A percentile compares a stretch with the other conserved stretches of the same genome.
Evolutionary conservation across 495 filamentous ascomycete species (phyloP).

Genomic region (Penicillium flavigenum): DNA sequence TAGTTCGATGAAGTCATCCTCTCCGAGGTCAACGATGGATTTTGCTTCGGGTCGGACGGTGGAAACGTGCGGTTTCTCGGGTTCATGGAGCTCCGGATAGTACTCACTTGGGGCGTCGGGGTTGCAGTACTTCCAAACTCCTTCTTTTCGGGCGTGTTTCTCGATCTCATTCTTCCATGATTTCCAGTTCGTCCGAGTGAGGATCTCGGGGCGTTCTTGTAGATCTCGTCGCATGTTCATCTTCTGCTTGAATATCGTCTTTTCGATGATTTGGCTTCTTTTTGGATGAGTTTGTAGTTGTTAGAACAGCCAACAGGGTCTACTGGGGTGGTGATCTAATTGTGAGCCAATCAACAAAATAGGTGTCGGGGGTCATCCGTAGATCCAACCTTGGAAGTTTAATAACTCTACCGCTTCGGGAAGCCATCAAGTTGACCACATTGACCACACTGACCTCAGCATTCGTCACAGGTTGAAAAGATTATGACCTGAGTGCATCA

Average conservation of each 20-base stretch:
- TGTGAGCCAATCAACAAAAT: neutral
- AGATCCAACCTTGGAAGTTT: neutral
- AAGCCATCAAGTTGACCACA: too few species aligned
- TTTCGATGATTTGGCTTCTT: neutral
- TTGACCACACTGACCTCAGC: too few species aligned
- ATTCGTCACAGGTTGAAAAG: too few species aligned
- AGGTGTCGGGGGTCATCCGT: neutral
- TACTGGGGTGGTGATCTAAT: neutral
- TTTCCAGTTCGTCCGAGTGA: neutral
- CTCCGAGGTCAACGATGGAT: neutral
- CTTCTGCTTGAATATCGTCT: too few species aligned
- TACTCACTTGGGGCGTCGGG: neutral
- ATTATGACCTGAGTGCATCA: too few species aligned
- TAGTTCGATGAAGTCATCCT: neutral
- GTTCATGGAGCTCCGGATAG: neutral
- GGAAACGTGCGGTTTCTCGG: neutral
- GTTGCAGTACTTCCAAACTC: neutral
- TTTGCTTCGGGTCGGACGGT: neutral
- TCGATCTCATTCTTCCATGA: neutral
- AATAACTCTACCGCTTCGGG: neutral
- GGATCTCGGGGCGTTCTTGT: neutral
- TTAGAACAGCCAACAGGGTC: neutral
- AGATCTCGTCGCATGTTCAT: neutral
- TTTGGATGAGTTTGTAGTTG: neutral
- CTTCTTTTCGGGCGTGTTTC: neutral